Conservation (phyloP, 495 filamentous ascomycete genomes). For the Mytilinidion resinicola region DNA sequence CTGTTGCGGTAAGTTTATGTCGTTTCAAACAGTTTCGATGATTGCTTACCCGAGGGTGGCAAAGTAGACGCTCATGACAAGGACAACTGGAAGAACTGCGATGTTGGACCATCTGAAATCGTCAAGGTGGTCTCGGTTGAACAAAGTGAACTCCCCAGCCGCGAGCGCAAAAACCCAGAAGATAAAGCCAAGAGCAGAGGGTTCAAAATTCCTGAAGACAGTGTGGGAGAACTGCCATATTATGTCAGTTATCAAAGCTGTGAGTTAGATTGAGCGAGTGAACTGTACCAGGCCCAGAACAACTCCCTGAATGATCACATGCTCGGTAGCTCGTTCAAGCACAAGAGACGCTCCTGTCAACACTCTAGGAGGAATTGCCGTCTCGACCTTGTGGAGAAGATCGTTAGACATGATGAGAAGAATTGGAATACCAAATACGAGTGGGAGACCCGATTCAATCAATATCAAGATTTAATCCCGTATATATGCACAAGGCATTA, state of each 20-base stretch:
- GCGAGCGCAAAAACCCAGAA: not conserved
- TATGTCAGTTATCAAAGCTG: not conserved
- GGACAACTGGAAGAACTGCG: not conserved
- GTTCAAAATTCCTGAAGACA: not conserved
- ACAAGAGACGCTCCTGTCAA: not conserved
- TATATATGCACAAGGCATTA: no score
- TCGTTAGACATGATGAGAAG: not conserved
- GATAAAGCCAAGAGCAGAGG: not conserved
- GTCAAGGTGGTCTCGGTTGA: not conserved
- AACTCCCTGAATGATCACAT: not conserved
- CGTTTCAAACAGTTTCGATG: not conserved
- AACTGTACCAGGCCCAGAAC: not conserved
- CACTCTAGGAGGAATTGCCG: not conserved
- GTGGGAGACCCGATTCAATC: no score
- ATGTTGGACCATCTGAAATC: not conserved
- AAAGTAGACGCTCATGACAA: not conserved
- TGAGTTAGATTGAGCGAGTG: not conserved
- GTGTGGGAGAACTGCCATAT: not conserved
- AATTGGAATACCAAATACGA: no score
- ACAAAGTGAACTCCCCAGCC: not conserved
- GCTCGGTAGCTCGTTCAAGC: not conserved
- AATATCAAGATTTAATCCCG: no score
- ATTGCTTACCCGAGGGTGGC: not conserved
- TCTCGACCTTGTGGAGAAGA: not conserved
- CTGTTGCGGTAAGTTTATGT: not conserved